A percentile compares a stretch with the other conserved stretches of the same genome.
Evolutionary conservation across 1,139 yeast genomes (phyloP).

Genomic region (Debaryomycetaceae sp.): DNA sequence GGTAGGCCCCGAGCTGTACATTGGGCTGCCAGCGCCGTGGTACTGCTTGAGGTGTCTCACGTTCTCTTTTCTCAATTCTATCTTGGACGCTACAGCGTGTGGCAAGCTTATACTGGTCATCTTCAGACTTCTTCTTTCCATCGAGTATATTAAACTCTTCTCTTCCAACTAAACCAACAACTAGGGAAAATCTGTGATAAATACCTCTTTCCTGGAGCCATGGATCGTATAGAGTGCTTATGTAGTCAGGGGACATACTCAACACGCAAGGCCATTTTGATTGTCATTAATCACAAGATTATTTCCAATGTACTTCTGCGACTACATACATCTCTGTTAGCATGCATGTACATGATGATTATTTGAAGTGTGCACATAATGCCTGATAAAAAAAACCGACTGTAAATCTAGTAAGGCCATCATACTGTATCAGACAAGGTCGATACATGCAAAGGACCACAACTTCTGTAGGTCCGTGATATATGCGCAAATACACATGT

Average conservation of each 20-base stretch:
- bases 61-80: not conserved
- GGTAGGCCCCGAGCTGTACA: not conserved
- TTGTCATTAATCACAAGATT: constrained; percentile 1
- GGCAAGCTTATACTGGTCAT: not conserved
- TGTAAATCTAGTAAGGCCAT: too few relatives aligned
- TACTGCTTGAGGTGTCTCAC: not conserved
- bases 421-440: not conserved
- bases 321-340: not conserved
- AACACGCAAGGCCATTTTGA: not conserved
- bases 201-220: not conserved
- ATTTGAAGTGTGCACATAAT: not conserved
- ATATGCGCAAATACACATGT: not conserved
- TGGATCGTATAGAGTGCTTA: not conserved
- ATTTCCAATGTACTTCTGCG: not conserved
- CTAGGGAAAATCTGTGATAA: not conserved
- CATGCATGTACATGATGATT: not conserved
- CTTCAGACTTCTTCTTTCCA: not conserved
- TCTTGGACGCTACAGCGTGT: not conserved
- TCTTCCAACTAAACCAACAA: not conserved
- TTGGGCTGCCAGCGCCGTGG: not conserved
- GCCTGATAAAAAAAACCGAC: not conserved
- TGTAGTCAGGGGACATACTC: not conserved
- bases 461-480: not conserved
- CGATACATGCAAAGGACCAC: not conserved
- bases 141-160: not conserved